Conservation (phyloP, 1,139 yeast species). For the Suhomyces kunorum region DNA sequence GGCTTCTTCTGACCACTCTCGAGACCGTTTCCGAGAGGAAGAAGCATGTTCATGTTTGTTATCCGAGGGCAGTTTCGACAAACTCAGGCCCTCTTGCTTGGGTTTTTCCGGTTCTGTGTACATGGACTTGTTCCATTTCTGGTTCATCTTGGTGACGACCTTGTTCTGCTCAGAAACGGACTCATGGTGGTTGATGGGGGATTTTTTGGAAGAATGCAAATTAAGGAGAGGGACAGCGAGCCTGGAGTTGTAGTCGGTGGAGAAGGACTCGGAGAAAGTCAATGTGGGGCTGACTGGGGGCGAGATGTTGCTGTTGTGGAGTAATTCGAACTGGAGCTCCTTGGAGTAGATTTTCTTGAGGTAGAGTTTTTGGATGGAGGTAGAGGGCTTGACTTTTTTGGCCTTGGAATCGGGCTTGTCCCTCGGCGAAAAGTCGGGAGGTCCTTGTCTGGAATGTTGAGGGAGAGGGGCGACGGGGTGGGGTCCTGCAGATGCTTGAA, state of each 20-base stretch:
- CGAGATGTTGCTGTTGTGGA: conserved; percentile 17
- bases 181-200: conserved; percentile 1
- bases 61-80: conserved; percentile 1
- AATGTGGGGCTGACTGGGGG: conserved; percentile 15
- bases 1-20: conserved; percentile 25
- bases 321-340: conserved; percentile 41
- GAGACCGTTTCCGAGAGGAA: conserved; percentile 21
- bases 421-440: conserved; percentile 1
- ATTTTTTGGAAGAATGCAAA: conserved; percentile 6
- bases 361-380: conserved; percentile 20
- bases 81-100: background rate
- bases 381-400: conserved; percentile 11
- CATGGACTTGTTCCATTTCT: conserved; percentile 38
- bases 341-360: conserved; percentile 40
- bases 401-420: conserved; percentile 3
- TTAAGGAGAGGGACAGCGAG: conserved; percentile 9
- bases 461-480: conserved; percentile 28
- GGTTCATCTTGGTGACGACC: conserved; percentile 37
- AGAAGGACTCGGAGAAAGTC: conserved; percentile 9
- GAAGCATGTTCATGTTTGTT: background rate
- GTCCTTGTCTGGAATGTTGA: conserved; percentile 11
- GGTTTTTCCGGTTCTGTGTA: conserved; percentile 8
- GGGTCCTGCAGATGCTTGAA: conserved; percentile 17
- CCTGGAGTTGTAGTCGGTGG: conserved; percentile 4
- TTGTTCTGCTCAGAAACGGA: conserved; percentile 34